These are phyloP conservation scores for Seminavis robusta DNA, from an alignment of 108 stramenopile genomes.

Conservation along the genomic window DNA sequence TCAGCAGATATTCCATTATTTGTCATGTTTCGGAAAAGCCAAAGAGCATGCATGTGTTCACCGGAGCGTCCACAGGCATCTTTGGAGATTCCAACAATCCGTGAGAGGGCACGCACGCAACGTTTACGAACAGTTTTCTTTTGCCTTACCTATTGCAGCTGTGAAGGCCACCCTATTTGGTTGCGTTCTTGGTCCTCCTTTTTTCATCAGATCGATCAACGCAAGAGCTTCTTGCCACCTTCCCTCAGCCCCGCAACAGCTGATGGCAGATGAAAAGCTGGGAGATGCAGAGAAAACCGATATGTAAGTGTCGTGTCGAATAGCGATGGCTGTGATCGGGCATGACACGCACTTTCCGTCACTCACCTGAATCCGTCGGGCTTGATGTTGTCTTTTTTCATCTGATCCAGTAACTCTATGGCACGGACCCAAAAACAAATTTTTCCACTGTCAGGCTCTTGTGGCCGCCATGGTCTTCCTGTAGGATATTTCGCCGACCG, in stretches of 20 bases:
- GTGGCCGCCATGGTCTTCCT: not conserved
- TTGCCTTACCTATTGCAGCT: conserved; percentile 47
- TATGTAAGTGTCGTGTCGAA: no score
- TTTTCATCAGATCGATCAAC: conserved; percentile 65
- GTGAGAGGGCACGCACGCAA: not conserved
- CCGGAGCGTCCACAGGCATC: conserved; percentile 49
- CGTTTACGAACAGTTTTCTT: not conserved
- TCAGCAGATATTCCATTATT: conserved; percentile 56
- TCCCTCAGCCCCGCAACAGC: conserved; percentile 72
- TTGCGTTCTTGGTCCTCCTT: conserved; percentile 35
- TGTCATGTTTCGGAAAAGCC: conserved; percentile 71
- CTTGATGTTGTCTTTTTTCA: conserved; percentile 57
- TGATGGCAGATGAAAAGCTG: conserved; percentile 75
- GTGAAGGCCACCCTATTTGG: conserved; percentile 76
- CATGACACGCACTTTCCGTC: no score
- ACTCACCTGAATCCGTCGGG: conserved; percentile 77
- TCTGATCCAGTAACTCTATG: conserved; percentile 48
- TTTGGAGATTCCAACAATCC: conserved; percentile 5
- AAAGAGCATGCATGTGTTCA: conserved; percentile 54
- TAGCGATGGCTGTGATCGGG: no score
- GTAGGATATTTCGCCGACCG: not conserved
- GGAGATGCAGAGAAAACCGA: no score
- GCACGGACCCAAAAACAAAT: not conserved
- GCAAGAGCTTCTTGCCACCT: conserved; percentile 74
- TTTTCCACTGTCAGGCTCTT: not conserved